Percentiles rank a stretch among this genome's conserved stretches.
These are phyloP conservation scores for Phytopythium montanum DNA, from an alignment of 352 stramenopile species.

Conservation along the genomic window DNA sequence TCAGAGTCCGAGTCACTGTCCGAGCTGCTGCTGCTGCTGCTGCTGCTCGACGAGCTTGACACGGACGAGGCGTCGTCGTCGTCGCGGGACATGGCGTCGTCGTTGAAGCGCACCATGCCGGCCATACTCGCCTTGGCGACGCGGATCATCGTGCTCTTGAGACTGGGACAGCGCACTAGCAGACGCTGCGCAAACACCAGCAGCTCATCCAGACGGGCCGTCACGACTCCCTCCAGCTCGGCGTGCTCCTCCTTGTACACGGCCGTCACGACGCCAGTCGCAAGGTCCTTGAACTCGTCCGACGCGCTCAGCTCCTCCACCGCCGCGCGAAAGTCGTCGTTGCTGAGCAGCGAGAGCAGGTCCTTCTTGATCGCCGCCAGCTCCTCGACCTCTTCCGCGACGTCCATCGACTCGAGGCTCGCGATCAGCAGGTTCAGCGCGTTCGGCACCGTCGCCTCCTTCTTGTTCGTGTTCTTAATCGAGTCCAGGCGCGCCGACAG, in stretches of 20 bases:
- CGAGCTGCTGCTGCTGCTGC: slow-evolving; percentile 8
- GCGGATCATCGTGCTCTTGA: slow-evolving; percentile 41
- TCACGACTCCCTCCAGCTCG: slow-evolving; percentile 29
- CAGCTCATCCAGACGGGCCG: slow-evolving; percentile 26
- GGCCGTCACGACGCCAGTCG: slow-evolving; percentile 21
- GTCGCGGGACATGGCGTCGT: slow-evolving; percentile 21
- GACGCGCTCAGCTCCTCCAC: slow-evolving; percentile 29
- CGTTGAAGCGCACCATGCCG: slow-evolving; percentile 32
- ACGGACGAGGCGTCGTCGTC: slow-evolving; percentile 18
- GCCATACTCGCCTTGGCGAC: slow-evolving; percentile 37
- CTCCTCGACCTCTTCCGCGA: slow-evolving; percentile 33
- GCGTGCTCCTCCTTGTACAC: slow-evolving; percentile 29
- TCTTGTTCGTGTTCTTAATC: slow-evolving; percentile 20
- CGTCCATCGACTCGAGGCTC: slow-evolving; percentile 39
- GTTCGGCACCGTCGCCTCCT: slow-evolving; percentile 30
- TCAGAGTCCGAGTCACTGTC: slow-evolving; percentile 13
- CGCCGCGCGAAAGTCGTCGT: slow-evolving; percentile 24
- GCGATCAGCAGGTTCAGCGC: slow-evolving; percentile 35
- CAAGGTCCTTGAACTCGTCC: slow-evolving; percentile 37
- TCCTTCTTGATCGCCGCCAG: slow-evolving; percentile 41
- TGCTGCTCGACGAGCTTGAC: slow-evolving; percentile 16
- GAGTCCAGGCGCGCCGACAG: slow-evolving; percentile 29
- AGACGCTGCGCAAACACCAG: slow-evolving; percentile 38
- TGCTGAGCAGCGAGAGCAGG: slow-evolving; percentile 33
- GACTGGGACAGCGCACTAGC: slow-evolving; percentile 29